Evolutionary conservation across 805 yeast genomes (phyloP).

Genomic region (Metschnikowia hibisci): DNA sequence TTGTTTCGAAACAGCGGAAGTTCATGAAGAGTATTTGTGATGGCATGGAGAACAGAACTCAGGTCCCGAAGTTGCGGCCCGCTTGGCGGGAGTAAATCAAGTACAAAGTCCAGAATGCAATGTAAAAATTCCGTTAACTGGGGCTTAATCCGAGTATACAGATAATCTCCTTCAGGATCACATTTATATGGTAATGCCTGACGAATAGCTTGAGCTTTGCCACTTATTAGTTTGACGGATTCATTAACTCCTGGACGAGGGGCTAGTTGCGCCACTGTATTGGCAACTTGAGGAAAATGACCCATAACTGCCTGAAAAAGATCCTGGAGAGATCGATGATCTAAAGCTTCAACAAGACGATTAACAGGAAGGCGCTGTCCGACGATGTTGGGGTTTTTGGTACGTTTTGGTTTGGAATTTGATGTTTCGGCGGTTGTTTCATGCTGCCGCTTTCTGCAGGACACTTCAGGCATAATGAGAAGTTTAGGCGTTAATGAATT

Average conservation of each 20-base stretch:
- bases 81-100: slow-evolving; percentile 68
- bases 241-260: slow-evolving; percentile 56
- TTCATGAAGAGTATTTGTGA: slow-evolving; percentile 55
- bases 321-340: slow-evolving; percentile 49
- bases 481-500: no score
- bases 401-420: slow-evolving; percentile 20
- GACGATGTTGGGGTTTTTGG: slow-evolving; percentile 41
- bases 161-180: slow-evolving; percentile 68
- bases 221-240: slow-evolving; percentile 47
- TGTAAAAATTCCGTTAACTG: slow-evolving; percentile 63
- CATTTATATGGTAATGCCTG: slow-evolving; percentile 69
- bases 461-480: no score
- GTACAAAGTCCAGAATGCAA: slow-evolving; percentile 69
- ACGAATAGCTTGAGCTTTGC: slow-evolving; percentile 43
- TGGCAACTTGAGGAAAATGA: slow-evolving; percentile 58
- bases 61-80: slow-evolving; percentile 52
- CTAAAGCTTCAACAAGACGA: slow-evolving; percentile 66
- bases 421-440: background rate
- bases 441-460: no score
- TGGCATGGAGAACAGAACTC: slow-evolving; percentile 58
- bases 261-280: slow-evolving; percentile 47
- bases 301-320: slow-evolving; percentile 52
- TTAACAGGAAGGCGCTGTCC: slow-evolving; percentile 62
- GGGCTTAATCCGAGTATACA: slow-evolving; percentile 69
- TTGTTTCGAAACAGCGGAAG: slow-evolving; percentile 63